Conservation (phyloP, 345 rosid species). For the Aquilaria sinensis region DNA sequence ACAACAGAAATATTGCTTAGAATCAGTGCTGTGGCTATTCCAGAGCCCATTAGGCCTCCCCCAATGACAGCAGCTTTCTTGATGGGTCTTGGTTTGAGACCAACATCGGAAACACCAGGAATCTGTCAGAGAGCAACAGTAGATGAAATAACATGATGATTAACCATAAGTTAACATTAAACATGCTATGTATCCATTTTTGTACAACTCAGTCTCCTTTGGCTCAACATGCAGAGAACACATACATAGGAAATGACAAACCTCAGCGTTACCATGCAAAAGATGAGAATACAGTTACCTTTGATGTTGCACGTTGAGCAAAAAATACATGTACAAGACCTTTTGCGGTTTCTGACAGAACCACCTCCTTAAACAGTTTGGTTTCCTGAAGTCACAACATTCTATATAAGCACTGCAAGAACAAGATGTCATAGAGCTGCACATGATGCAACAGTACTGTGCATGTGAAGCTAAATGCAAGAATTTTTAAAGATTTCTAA, state of each 20-base stretch:
- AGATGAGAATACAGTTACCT: slow-evolving; percentile 36
- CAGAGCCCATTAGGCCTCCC: slow-evolving; percentile 99
- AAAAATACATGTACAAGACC: slow-evolving; percentile 88
- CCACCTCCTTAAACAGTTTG: slow-evolving; percentile 64
- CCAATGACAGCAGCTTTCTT: slow-evolving; percentile 95
- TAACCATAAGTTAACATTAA: background rate
- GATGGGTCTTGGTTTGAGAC: slow-evolving; percentile 70
- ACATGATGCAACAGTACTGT: too few species aligned
- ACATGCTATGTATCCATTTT: too few species aligned
- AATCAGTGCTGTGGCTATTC: slow-evolving; percentile 82
- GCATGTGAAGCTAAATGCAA: too few species aligned
- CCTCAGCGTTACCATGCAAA: background rate
- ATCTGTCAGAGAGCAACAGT: slow-evolving; percentile 49
- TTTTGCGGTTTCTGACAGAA: slow-evolving; percentile 64
- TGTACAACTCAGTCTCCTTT: too few species aligned
- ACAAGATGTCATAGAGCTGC: too few species aligned
- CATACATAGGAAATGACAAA: background rate
- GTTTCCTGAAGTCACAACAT: slow-evolving; percentile 60
- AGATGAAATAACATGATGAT: background rate
- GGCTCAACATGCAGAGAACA: background rate
- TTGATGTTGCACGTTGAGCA: slow-evolving; percentile 80
- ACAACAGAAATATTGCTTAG: slow-evolving; percentile 59
- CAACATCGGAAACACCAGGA: slow-evolving; percentile 79
- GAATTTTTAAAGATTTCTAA: too few species aligned
- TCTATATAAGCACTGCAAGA: background rate